Conservation (phyloP, 108 stramenopile genomes). For the Asterionellopsis glacialis region DNA sequence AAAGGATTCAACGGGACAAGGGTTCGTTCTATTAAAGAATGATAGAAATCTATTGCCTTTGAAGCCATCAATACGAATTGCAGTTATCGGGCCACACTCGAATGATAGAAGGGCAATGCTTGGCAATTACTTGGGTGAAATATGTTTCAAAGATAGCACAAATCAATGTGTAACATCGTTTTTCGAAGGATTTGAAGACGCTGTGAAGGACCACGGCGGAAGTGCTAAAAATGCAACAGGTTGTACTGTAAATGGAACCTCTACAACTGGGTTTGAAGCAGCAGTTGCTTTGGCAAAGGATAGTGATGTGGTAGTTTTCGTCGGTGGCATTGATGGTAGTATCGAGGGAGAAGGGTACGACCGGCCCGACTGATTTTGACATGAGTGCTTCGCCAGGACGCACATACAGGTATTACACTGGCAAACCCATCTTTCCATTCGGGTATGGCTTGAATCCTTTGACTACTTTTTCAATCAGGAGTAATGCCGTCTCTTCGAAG, state of each 20-base stretch:
- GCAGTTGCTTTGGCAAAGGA: too few species aligned
- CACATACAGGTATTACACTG: conserved; percentile 41
- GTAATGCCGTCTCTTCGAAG: too few species aligned
- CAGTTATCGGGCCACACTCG: conserved; percentile 45
- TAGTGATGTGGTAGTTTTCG: too few species aligned
- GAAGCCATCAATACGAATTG: conserved; percentile 18
- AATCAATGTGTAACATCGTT: too few species aligned
- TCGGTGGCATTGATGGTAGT: too few species aligned
- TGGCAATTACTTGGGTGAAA: conserved; percentile 36
- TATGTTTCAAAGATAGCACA: background rate
- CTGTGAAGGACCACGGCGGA: too few species aligned
- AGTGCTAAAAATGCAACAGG: too few species aligned
- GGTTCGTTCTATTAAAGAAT: conserved; percentile 42
- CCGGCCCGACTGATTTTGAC: conserved; percentile 19
- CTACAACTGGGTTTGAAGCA: too few species aligned
- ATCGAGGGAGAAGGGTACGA: conserved; percentile 45
- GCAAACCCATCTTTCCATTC: conserved; percentile 33
- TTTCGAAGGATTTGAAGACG: too few species aligned
- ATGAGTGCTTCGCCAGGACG: conserved; percentile 29
- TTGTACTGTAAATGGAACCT: too few species aligned
- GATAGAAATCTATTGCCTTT: conserved; percentile 13
- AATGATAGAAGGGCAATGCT: conserved; percentile 20
- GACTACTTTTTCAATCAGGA: background rate
- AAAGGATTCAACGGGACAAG: conserved; percentile 39
- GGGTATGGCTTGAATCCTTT: conserved; percentile 45